Evolutionary conservation across 2,329 filamentous ascomycete genomes (phyloP).

Genomic region (Phyllosticta citribraziliensis): DNA sequence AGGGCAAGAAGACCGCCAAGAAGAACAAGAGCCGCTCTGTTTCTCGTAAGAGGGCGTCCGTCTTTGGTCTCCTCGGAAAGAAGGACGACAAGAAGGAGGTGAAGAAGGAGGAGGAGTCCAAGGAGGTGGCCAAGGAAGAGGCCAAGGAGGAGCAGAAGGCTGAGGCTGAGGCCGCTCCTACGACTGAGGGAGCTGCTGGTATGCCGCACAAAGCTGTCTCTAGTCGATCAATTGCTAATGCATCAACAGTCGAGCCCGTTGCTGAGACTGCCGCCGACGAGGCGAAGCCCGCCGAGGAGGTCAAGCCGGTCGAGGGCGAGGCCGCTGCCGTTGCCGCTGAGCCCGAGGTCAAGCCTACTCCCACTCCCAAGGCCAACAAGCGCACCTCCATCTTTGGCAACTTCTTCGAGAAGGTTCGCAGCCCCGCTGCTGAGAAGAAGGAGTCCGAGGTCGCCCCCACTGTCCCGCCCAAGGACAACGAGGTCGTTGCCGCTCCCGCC

Average conservation of each 20-base stretch:
- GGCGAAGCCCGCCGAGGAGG: slow-evolving; percentile 38
- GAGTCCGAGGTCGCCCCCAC: slow-evolving; percentile 52
- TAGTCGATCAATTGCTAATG: neutral
- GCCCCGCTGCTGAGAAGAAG: slow-evolving; percentile 53
- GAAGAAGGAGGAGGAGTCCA: slow-evolving; percentile 30
- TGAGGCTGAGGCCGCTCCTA: slow-evolving; percentile 23
- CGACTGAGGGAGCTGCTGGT: slow-evolving; percentile 23
- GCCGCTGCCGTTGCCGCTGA: slow-evolving; percentile 18
- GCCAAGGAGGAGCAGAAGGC: slow-evolving; percentile 31
- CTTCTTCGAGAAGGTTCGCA: slow-evolving; percentile 52
- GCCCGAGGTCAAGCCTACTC: slow-evolving; percentile 35
- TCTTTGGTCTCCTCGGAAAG: slow-evolving; percentile 51
- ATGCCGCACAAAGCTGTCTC: slow-evolving; percentile 11
- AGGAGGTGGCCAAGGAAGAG: slow-evolving; percentile 36
- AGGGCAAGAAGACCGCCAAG: slow-evolving; percentile 33
- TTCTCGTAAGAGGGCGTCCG: slow-evolving; percentile 49
- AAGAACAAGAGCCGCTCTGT: slow-evolving; percentile 51
- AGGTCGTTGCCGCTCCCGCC: slow-evolving; percentile 24
- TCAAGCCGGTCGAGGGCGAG: slow-evolving; percentile 16
- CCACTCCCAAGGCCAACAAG: slow-evolving; percentile 59
- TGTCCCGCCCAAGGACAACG: slow-evolving; percentile 38
- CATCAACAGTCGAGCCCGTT: slow-evolving; percentile 14
- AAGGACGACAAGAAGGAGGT: slow-evolving; percentile 43
- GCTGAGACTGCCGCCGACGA: slow-evolving; percentile 22
- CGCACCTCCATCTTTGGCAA: slow-evolving; percentile 75